Base-by-base conservation (phyloP, 1,139 yeast genomes). In the Blastobotrys serpentis region DNA sequence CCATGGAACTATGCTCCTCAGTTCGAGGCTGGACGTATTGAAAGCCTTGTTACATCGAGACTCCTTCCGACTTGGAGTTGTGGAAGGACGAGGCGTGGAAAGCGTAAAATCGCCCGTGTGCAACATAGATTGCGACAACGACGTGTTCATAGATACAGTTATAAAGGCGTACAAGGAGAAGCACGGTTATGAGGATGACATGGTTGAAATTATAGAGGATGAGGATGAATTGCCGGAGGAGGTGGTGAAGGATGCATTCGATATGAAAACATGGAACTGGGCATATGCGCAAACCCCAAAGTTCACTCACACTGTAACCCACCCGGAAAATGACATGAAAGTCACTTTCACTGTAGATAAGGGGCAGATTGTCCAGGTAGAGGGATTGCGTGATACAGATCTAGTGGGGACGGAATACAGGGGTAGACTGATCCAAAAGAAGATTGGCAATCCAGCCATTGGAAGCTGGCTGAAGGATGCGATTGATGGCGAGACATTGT, bases 1-100 rank as follows among this genome's bases (percentile, higher is more conserved):
- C 64, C 99, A 94, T 68, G 98, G 98, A 0, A 94, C 99, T 0
- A 88, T 94, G 97, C 72, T 94, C 10, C 70, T 94, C 16, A 71
- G 78, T 48, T 82, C 95, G 50, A 72, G 81, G 43, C 68, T 94
- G 25, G 75, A 74, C 21, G 68, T 75, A 1, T 71, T 92, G 52
- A 72, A 81, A 1, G 72, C 79, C 22, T 63, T 88, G 10, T 70
- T 92, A 50, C 76, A 76, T 48, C 67, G 85, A 14, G 74, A 73
- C 37, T 68, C 68, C 8, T 58, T 67, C 1, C 61, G 67, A n/a
- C 66, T 74, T 36, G 80, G 84, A 0, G 55, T 59, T 0, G 77
- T 81, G 38, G 76, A 72, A 21, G 81, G 90, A 11, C 74, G 74
- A 42, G 81, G 86, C 8, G 87, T 90, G 1, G 79, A 77, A 26